Conservation (phyloP, 345 rosid genomes). For the Noccaea bulbosa region DNA sequence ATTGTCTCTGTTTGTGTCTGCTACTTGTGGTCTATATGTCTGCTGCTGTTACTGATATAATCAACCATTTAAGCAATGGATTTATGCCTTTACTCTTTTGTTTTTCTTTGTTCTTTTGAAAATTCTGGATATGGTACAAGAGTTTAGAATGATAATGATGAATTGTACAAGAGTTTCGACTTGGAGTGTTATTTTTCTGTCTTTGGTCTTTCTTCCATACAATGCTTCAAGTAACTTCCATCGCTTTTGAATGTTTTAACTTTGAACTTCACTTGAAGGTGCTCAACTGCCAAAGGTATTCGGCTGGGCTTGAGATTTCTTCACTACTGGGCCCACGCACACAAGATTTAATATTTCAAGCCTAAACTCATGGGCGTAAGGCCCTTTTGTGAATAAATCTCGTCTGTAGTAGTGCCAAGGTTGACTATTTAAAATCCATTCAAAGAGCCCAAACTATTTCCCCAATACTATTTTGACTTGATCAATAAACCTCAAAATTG, state of each 20-base stretch:
- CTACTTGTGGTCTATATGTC: slow-evolving; percentile 39
- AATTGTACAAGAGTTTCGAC: slow-evolving; percentile 18
- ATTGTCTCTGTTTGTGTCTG: slow-evolving; percentile 38
- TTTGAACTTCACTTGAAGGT: slow-evolving; percentile 15
- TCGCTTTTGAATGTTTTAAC: not conserved
- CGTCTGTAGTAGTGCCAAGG: not conserved
- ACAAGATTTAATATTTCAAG: not conserved
- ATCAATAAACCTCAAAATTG: too few species aligned
- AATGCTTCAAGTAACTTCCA: slow-evolving; percentile 1
- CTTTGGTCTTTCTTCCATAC: not conserved
- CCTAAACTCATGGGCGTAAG: not conserved
- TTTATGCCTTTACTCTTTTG: slow-evolving; percentile 18
- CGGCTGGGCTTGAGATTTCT: slow-evolving; percentile 7
- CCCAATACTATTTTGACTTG: too few species aligned
- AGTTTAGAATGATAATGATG: slow-evolving; percentile 21
- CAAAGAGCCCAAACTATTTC: too few species aligned
- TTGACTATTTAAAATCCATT: too few species aligned
- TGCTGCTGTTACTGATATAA: slow-evolving; percentile 38
- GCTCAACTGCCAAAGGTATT: not conserved
- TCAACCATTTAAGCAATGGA: slow-evolving; percentile 35
- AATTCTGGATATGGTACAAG: slow-evolving; percentile 1
- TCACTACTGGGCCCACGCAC: not conserved
- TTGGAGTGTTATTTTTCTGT: not conserved
- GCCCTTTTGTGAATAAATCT: not conserved
- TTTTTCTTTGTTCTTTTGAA: not conserved